Evolutionary conservation across 1,284 basidiomycete genomes (phyloP), one percentile per base, ranked within the genome.

Genomic region (Quambalaria eucalypti): DNA sequence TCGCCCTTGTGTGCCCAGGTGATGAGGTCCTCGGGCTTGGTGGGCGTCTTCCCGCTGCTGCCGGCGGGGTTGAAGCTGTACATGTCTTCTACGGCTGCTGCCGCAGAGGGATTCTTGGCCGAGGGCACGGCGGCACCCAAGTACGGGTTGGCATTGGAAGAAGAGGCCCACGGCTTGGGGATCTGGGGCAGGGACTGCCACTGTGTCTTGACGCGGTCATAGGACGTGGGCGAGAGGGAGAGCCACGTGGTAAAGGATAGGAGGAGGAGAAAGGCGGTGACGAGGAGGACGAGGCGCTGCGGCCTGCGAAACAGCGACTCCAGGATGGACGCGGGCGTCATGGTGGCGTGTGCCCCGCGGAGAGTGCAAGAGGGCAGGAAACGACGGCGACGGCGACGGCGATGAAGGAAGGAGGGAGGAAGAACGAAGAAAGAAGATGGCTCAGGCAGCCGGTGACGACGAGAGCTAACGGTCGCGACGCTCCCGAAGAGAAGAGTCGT

Each of bases 201-300:
- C 23, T 60, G 51, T 21, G 56, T 60, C 40, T 60, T 56, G 2
- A 59, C 61, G 5, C 21, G 48, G 16, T 59, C 51, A 19, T 28
- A 33, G 38, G 62, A 61, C 6, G 58, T 61, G 19, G 56, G 29
- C 6, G 63, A 59, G 49, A 70, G 59, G 50, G 63, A 62, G 33
- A 70, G 57, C 53, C 66, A 70, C 26, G 68, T 66, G 21, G 60
- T 56, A 26, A 70, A 57, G 47, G 59, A 54, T 42, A 70, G 56
- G 30, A 66, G 23, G 39, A 70, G 50, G 31, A 70, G 61, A 44
- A 68, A 60, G 54, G 56, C 39, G 51, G 60, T 52, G 48, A 62
- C 60, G 48, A 70, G 59, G 51, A 59, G 38, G 25, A 70, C 57
- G 28, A 70, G 54, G 52, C 68, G 57, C 57, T 68, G 66, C 28